Evolutionary conservation across 345 rosid species (phyloP), one percentile per base, ranked within the genome.

Genomic region (Eutrema yunnanense): DNA sequence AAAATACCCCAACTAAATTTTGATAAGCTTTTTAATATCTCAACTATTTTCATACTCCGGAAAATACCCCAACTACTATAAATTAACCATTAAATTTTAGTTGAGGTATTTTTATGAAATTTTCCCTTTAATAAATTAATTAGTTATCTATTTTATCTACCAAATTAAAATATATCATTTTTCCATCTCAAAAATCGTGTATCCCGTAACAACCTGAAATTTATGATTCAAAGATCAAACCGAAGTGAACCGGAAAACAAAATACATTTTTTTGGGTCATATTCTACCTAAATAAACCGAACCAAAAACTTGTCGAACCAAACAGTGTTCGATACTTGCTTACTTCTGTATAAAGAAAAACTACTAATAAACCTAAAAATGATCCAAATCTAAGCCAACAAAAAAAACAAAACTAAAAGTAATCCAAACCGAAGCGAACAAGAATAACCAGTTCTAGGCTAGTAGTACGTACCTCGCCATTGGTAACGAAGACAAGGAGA

Each of bases 401-500:
- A 30, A 9, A 16, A 16, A 1, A 19, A 19, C 11, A 34, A 10
- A 34, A 19, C n/a, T 5, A 51, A 38, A 51, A 66, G 10, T 51
- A 10, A 32, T 30, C 11, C n/a, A 51, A 64, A 73, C 30, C 62
- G 43, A 32, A 62, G 26, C 14, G 6, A 44, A 61, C 36, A 30
- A 42, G 30, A 26, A 34, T 2, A 22, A 37, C 8, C 8, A 44
- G n/a, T 44, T 46, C 6, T 14, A 29, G 4, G 32, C 52, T 33
- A 42, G 2, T 49, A 44, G 9, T 34, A 26, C 19, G 16, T 79
- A 88, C 89, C 88, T 65, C 26, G 33, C 85, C 85, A 26, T 72
- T 56, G 3, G 98, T 89, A 26, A 89, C 95, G 30, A 79, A 80
- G 68, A 81, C 60, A 50, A 90, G 97, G 75, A 90, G 97, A 68